Evolutionary conservation across 2,329 filamentous ascomycete species (phyloP), one percentile per base, ranked within the genome.

Genomic region (Colletotrichum higginsianum): DNA sequence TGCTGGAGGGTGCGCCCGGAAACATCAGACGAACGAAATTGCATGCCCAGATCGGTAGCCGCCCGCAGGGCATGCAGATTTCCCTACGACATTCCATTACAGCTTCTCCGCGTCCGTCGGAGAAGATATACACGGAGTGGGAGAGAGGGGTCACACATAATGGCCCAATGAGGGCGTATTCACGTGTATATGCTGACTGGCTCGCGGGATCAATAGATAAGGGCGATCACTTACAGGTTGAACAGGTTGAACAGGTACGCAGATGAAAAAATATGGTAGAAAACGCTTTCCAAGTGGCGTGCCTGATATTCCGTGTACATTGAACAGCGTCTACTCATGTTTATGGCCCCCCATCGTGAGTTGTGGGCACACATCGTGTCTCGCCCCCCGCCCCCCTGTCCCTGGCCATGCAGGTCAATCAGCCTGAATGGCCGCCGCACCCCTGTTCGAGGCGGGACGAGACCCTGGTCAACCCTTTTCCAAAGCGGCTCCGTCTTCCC

Each of bases 401-500:
- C 56, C 55, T 61, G 46, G 58, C 49, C 63, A 58, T 71, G 65
- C 68, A 58, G 26, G 58, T n/a, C 35, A 63, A 63, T 71, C 58
- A 71, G 68, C 52, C 68, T 71, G 68, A 68, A 63, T 53, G 18
- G 13, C 26, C 26, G 26, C 26, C 3, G 13, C 6, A 7, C 44
- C 67, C 65, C n/a, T 53, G 42, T 40, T 16, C 13, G 38, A 44
- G 52, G 56, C 26, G 18, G 42, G 40, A 56, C 16, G 18, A 13
- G 13, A 56, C 62, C 62, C 67, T 52, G n/a, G 50, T 15, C 3
- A 15, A 8, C 44, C 30, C 21, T 16, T 21, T 21, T 26, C 4
- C 26, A 30, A 60, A 18, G 58, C 65, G 68, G 68, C 68, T 71
- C 65, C 68, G 58, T 35, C 46, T 71, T 71, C 58, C 52, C 68